Evolutionary conservation across 106 monocot genomes (phyloP), one percentile per base, ranked within the genome.

Genomic region (Posidonia australis): DNA sequence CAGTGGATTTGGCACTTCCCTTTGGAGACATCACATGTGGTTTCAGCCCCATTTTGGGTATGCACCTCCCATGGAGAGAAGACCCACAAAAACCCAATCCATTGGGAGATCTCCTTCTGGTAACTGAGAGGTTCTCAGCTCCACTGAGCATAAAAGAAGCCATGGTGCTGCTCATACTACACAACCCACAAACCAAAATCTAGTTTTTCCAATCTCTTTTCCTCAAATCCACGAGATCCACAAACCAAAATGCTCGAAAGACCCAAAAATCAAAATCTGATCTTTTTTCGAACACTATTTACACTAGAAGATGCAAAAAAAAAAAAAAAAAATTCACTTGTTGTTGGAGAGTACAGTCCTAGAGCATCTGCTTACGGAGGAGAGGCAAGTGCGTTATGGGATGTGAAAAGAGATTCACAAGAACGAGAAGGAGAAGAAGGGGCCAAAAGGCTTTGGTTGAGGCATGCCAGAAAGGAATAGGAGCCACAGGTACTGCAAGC

Each of bases 131-230:
- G 63, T 67, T 79, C 27, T 82, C 79, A 51, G 82, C 64, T 36
- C 89, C 84, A 48, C 28, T 76, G 32, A 89, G 73, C 70, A 80
- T 51, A 75, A 44, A 70, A 57, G 88, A 79, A 73, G 82, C 80
- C 89, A 85, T 85, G 58, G 62, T 27, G 9, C 14, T 25, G 22
- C 23, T 27, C 46, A 47, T 64, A 0, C 19, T 9, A 47, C 24
- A 17, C 24, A 46, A 48, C 64, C 64, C 47, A 17, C 64, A 64
- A 64, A 13, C 14, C 47, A 64, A 64, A 62, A 41, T 20, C 61
- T 22, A 43, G 10, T 1, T 13, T 44, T 58, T 18, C 13, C 16
- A 27, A 12, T 9, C 11, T 31, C 13, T 29, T 16, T 2, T 31
- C 26, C 17, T 13, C 58, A 6, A 58, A 30, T 18, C 6, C 44